Percentiles rank a stretch among this genome's conserved stretches.
phyloP scores from a whole-genome alignment of 805 yeast species.

The Ogataea sp. region DNA sequence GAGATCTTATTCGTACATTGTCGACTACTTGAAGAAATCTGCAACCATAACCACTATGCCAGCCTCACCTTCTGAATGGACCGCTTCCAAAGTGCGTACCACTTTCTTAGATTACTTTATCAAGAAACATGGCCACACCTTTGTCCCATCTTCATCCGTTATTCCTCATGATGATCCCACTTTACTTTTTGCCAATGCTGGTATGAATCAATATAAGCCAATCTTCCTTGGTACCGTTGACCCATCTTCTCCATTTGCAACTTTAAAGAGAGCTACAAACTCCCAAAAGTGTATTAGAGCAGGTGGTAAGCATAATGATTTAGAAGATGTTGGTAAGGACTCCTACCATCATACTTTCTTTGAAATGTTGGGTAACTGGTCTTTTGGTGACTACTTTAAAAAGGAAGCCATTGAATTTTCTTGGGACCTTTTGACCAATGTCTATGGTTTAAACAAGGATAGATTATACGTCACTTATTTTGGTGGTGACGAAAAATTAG shows the following conservation, averaged over 20 bases:
- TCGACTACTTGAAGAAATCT: neutral
- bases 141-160: constrained; percentile 88
- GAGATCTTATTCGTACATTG: neutral
- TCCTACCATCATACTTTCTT: constrained; percentile 98
- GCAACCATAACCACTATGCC: constrained; percentile 7
- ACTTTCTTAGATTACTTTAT: constrained; percentile 78
- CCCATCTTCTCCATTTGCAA: constrained; percentile 81
- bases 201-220: constrained; percentile 99
- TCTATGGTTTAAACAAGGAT: constrained; percentile 69
- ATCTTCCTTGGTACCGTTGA: constrained; percentile 96
- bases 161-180: constrained; percentile 98
- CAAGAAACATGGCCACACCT: constrained; percentile 58
- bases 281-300: constrained; percentile 99
- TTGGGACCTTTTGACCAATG: constrained; percentile 86
- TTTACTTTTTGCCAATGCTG: constrained; percentile 93
- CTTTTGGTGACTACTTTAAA: constrained; percentile 98
- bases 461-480: constrained; percentile 93
- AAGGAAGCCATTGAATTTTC: constrained; percentile 83
- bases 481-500: constrained; percentile 81
- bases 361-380: constrained; percentile 99
- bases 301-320: constrained; percentile 97
- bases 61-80: constrained; percentile 28
- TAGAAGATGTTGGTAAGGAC: constrained; percentile 97
- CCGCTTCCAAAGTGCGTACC: constrained; percentile 50
- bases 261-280: constrained; percentile 82